Base-by-base conservation (phyloP, 345 rosid species). In the Gossypium anomalum region DNA sequence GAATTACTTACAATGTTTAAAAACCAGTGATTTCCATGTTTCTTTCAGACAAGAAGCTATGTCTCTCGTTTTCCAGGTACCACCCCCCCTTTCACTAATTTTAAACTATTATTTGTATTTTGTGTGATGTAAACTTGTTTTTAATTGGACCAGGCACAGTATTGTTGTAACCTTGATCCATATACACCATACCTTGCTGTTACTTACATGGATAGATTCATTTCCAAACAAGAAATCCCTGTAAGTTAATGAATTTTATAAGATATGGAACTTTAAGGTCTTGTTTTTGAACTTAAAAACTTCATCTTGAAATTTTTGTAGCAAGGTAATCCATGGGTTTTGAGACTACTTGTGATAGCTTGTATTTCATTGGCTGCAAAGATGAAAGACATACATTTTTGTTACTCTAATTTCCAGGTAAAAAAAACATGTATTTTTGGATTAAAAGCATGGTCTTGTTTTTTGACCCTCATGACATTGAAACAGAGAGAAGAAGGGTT, bases 121-220 rank as follows among this genome's bases (percentile, higher is more conserved):
- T 17, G 5, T 58, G 1, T 55, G 55, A 20, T 71, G 61, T 71
- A 48, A 67, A 70, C 61, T 58, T 73, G 68, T 43, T 57, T 73
- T 47, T 0, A 25, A 34, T 27, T 79, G 49, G 17, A 34, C 2
- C 75, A 76, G 85, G 71, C 75, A 4, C 76, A 73, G 61, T 76
- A 61, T 76, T 70, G 79, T 67, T 77, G 86, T 56, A 77, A 85
- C 48, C 64, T 75, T 25, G 86, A 84, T 58, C 80, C 78, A 0
- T 75, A 68, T 52, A 22, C 85, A 10, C 44, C 78, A 19, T 87
- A 86, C 62, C 85, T 87, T 17, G 91, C 91, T 19, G 77, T 83
- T 20, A 86, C 78, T 63, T 87, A 87, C 85, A 63, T 87, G 78
- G 87, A 87, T 29, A 83, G 87, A 44, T 87, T 86, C 87, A 64